Evolutionary conservation across 2,329 filamentous ascomycete species (phyloP).

Genomic region (Colletotrichum kahawae): DNA sequence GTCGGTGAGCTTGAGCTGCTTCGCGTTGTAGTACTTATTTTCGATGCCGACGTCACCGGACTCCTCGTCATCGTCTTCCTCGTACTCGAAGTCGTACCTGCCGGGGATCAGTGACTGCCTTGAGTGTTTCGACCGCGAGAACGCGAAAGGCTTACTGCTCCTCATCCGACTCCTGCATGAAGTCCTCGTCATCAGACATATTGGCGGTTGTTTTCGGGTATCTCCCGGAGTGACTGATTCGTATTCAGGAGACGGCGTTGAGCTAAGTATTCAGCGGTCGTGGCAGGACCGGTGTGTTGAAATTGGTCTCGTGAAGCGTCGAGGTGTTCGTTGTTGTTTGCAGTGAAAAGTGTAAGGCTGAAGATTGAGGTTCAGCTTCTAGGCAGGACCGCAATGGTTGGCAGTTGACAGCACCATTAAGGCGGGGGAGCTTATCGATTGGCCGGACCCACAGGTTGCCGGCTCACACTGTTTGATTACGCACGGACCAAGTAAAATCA

Average conservation of each 20-base stretch:
- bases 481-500: background rate
- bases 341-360: background rate
- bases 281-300: background rate
- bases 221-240: background rate
- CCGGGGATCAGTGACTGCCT: conserved; percentile 15
- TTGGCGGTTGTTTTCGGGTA: conserved; percentile 17
- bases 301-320: background rate
- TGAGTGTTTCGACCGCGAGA: background rate
- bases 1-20: conserved; percentile 89
- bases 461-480: background rate
- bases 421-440: conserved; percentile 24
- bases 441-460: background rate
- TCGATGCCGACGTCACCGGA: conserved; percentile 92
- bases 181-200: conserved; percentile 59
- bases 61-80: conserved; percentile 89
- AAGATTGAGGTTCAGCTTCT: background rate
- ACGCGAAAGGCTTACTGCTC: conserved; percentile 39
- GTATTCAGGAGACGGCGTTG: background rate
- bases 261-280: background rate
- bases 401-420: background rate
- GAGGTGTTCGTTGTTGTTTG: background rate
- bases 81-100: conserved; percentile 95
- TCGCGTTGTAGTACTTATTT: conserved; percentile 99
- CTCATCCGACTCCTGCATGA: conserved; percentile 54
- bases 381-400: background rate